Percentiles rank a stretch among this genome's conserved stretches.
Evolutionary conservation across 208 protist genomes (phyloP).

Genomic region (Vickermania spadyakhi): DNA sequence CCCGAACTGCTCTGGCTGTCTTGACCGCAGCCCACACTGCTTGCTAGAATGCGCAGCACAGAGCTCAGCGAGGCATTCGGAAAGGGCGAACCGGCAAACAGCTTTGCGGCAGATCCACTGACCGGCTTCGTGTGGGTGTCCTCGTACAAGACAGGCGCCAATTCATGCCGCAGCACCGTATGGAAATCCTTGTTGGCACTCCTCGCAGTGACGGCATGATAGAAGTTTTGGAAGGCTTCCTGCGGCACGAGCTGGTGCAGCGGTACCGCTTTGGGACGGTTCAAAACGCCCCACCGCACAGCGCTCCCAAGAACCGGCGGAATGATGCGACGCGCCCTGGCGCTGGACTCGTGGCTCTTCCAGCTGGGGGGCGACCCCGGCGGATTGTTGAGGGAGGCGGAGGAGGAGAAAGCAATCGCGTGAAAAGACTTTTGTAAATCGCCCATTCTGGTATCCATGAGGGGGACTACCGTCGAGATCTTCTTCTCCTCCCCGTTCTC

Average conservation of each 20-base stretch:
- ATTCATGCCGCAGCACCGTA: neutral
- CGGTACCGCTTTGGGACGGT: neutral
- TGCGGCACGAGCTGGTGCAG: neutral
- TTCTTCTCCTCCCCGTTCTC: neutral
- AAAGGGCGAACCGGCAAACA: neutral
- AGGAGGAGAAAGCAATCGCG: neutral
- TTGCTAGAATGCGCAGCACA: neutral
- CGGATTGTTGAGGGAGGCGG: neutral
- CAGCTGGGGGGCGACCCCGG: neutral
- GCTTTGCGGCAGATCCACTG: neutral
- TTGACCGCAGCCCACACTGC: neutral
- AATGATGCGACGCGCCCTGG: constrained; percentile 10
- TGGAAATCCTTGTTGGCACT: neutral
- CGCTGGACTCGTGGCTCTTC: neutral
- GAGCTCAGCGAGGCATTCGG: neutral
- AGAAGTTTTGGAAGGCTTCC: neutral
- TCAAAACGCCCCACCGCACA: constrained; percentile 34
- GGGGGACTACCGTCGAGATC: neutral
- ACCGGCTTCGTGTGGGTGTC: neutral
- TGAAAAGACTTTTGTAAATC: too few relatives aligned
- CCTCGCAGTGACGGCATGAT: too few relatives aligned
- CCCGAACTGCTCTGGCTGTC: neutral
- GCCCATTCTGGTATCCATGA: too few relatives aligned
- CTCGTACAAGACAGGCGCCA: neutral
- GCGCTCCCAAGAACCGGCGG: constrained; percentile 36